Conservation (phyloP, 2,329 filamentous ascomycete species). For the Calonectria ilicicola region DNA sequence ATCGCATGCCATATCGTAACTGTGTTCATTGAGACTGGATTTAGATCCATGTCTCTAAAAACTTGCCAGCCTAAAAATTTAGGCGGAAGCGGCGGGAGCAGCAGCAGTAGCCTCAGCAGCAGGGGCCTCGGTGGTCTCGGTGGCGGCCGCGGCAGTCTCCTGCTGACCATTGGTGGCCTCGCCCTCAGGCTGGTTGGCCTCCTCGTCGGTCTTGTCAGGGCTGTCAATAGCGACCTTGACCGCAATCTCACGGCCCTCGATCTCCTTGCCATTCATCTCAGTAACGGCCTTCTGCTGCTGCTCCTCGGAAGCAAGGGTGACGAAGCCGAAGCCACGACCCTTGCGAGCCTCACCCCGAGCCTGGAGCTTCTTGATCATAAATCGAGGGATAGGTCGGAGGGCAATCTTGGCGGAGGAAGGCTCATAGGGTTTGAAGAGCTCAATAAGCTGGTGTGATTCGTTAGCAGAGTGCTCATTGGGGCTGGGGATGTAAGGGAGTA, state of each 20-base stretch:
- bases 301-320: slow-evolving; percentile 95
- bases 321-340: slow-evolving; percentile 98
- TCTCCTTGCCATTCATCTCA: slow-evolving; percentile 99
- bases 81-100: slow-evolving; percentile 45
- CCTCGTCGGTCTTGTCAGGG: slow-evolving; percentile 94
- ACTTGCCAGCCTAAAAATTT: slow-evolving; percentile 41
- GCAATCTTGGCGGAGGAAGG: slow-evolving; percentile 98
- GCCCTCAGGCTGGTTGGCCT: slow-evolving; percentile 71
- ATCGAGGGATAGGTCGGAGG: slow-evolving; percentile 96
- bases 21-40: slow-evolving; percentile 47
- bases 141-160: slow-evolving; percentile 43
- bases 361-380: slow-evolving; percentile 99
- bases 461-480: slow-evolving; percentile 32
- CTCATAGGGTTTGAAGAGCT: slow-evolving; percentile 93
- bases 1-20: slow-evolving; percentile 55
- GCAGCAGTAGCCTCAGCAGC: slow-evolving; percentile 40
- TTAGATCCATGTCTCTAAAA: slow-evolving; percentile 40
- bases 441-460: slow-evolving; percentile 79
- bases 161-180: slow-evolving; percentile 58
- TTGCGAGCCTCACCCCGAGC: slow-evolving; percentile 98
- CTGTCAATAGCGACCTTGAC: slow-evolving; percentile 99
- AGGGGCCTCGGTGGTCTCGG: slow-evolving; percentile 43
- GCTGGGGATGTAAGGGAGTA: slow-evolving; percentile 38
- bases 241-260: slow-evolving; percentile 98
- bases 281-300: slow-evolving; percentile 95